Evolutionary conservation across 352 stramenopile species (phyloP), one percentile per base, ranked within the genome.

Genomic region (Elongisporangium prolatum): DNA sequence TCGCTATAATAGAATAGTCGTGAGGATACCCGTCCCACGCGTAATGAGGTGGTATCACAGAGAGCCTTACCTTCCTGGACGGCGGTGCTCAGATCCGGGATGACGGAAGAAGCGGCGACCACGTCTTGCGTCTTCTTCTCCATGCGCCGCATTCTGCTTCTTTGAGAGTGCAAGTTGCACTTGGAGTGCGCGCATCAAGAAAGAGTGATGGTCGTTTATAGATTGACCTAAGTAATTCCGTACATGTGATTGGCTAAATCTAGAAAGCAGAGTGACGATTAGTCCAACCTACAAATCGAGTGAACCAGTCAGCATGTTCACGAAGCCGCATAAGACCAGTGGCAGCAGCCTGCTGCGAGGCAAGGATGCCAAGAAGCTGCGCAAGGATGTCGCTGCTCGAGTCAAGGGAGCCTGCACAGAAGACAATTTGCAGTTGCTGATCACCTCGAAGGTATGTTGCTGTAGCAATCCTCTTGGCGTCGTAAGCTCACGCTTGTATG

Each of bases 361-460:
- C 61, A 95, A 95, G 65, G 85, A 95, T 61, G 74, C 75, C 62
- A 95, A 93, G 75, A 95, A 93, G 69, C 71, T 95, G 38, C 82
- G 82, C 48, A 76, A 79, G 47, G 80, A 92, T 49, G 64, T 88
- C 13, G 52, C 60, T 1, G 61, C 68, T 24, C 57, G 66, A n/a
- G 75, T 88, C 50, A 52, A 60, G 5, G 25, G 62, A 48, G 65
- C 65, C 20, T 61, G 63, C 1, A 52, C 70, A 2, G 75, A 88
- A 34, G 79, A 80, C 16, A 71, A 63, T 17, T 60, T 84, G 21
- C 64, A 75, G 60, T 25, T 63, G 50, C 63, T 90, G 40, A 56
- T 84, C 10, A 54, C 74, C 4, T 72, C 74, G 38, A 87, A 87
- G 72, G 71, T 77, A 50, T 22, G 21, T 14, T 52, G n/a, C 2